Evolutionary conservation across 768 basidiomycete genomes (phyloP), one percentile per base, ranked within the genome.

Genomic region (Amanita rubescens): DNA sequence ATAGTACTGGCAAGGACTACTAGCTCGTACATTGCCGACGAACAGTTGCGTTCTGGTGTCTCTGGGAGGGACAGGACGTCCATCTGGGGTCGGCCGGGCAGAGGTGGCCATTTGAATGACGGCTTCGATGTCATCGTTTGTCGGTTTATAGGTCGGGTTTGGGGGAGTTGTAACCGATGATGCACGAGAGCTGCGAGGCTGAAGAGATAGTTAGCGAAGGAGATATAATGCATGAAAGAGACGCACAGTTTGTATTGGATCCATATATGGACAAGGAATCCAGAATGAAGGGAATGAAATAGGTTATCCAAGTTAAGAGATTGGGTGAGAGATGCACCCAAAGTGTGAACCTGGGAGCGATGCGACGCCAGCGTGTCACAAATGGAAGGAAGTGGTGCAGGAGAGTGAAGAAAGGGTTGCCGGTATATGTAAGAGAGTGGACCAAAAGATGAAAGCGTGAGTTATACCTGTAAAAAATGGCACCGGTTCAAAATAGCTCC

Each of bases 21-120:
- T 35, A 55, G 27, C 27, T 3, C 87, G 57, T 69, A 94, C 93
- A 69, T 99, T 99, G 57, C 93, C 94, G 22, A 98, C 90, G 63
- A 95, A 98, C 6, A 99, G 78, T 71, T 97, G 94, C 0, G 94
- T 94, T 50, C 95, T 78, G 3, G 93, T 95, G 67, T 99, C 95
- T 51, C 82, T 79, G 35, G 79, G 71, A 0, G 81, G 81, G 44
- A 59, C 62, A 1, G 66, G 42, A 51, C 78, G 69, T 44, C 74
- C 70, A 59, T 82, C 80, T 19, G 71, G 61, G 1, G 79, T 66
- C 3, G 77, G 66, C n/a, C 79, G 73, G 5, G 82, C 73, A 6
- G 89, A 81, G 56, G 90, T 94, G n/a, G 93, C 93, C 69, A 85
- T 80, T 64, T 90, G 88, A 57, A 96, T 96, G 62, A 93, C 79